Percentiles rank a stretch among this genome's conserved stretches.
Evolutionary conservation across 306 rosid genomes (phyloP).

Genomic region (Cucumis sativus): Cucumber_9930_V3 NC_026657.2:3497001-3497500

Average conservation of each 20-base stretch:
- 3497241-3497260: not conserved
- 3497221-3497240: not conserved
- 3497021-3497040: constrained; percentile 45
- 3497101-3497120: not conserved
- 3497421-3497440: constrained; percentile 2
- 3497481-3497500: constrained; percentile 69
- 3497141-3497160: not conserved
- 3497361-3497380: not conserved
- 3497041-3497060: constrained; percentile 26
- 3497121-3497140: not conserved
- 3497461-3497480: constrained; percentile 82
- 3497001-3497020: constrained; percentile 24
- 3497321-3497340: not conserved
- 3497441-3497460: constrained; percentile 16
- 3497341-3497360: not conserved
- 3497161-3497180: not conserved
- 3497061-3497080: constrained; percentile 87
- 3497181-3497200: not conserved
- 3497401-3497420: constrained; percentile 1
- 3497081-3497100: constrained; percentile 85
- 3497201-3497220: not conserved
- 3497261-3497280: not conserved
- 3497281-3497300: not conserved
- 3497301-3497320: not conserved
- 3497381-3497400: constrained; percentile 2